A percentile compares a stretch with the other conserved stretches of the same genome.
These are phyloP conservation scores for Davidsoniella neocaledoniae DNA, from an alignment of 2,329 filamentous ascomycete species.

Conservation along the genomic window DNA sequence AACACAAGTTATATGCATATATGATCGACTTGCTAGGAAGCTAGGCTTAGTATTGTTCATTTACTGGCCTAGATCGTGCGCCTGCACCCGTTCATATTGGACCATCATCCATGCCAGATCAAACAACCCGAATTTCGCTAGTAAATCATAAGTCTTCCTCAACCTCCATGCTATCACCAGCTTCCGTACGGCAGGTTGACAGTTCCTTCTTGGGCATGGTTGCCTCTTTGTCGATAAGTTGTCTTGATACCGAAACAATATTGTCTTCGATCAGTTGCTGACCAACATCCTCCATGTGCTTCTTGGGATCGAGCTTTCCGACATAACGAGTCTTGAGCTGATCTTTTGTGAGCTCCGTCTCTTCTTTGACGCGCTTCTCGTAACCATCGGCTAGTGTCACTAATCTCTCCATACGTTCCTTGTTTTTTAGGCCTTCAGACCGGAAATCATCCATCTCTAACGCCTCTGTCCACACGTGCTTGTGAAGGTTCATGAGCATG, in stretches of 20 bases:
- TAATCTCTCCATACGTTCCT: slow-evolving; percentile 72
- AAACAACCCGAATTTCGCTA: not conserved
- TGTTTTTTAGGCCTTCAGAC: slow-evolving; percentile 66
- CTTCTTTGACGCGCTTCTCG: slow-evolving; percentile 97
- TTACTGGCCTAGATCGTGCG: not conserved
- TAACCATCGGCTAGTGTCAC: slow-evolving; percentile 88
- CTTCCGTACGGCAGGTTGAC: slow-evolving; percentile 28
- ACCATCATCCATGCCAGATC: not conserved
- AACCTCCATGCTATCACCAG: slow-evolving; percentile 51
- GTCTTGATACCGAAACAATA: slow-evolving; percentile 91
- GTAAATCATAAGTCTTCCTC: slow-evolving; percentile 37
- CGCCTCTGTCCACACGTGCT: slow-evolving; percentile 98
- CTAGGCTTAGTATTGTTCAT: not conserved
- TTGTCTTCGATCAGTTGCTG: slow-evolving; percentile 98
- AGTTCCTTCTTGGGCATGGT: slow-evolving; percentile 62
- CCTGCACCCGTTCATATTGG: not conserved
- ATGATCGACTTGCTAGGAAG: too few relatives aligned
- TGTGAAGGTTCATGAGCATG: slow-evolving; percentile 99
- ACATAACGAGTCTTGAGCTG: slow-evolving; percentile 98
- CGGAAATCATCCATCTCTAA: slow-evolving; percentile 94
- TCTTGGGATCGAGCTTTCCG: slow-evolving; percentile 97
- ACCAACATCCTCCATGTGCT: slow-evolving; percentile 92
- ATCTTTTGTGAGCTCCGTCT: slow-evolving; percentile 91
- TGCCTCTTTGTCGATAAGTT: slow-evolving; percentile 99
- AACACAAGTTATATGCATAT: not conserved